These are phyloP conservation scores for Chrysanthemum lavandulifolium DNA, from an alignment of 129 eudicot genomes.

Conservation along the genomic window DNA sequence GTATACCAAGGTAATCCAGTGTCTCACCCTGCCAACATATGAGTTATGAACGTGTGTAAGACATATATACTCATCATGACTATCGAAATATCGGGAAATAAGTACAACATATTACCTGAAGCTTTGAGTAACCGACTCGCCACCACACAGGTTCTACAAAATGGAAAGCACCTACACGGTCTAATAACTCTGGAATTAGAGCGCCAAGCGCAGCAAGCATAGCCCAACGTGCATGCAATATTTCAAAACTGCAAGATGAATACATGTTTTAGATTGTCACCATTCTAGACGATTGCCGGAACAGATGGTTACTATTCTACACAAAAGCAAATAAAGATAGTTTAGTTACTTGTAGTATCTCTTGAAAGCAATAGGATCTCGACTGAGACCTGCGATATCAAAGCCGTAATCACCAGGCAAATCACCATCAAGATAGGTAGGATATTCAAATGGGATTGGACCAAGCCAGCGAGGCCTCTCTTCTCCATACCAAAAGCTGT, in stretches of 20 bases:
- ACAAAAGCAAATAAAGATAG: no score
- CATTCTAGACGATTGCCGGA: no score
- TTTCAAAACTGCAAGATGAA: slow-evolving; percentile 69
- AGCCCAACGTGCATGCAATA: slow-evolving; percentile 98
- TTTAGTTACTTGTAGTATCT: no score
- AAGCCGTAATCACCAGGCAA: no score
- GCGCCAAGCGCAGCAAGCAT: slow-evolving; percentile 98
- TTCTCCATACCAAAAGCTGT: no score
- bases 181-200: slow-evolving; percentile 74
- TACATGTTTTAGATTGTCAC: neutral
- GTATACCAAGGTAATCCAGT: slow-evolving; percentile 95
- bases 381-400: no score
- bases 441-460: no score
- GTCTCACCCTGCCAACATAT: slow-evolving; percentile 69
- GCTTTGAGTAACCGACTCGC: slow-evolving; percentile 98
- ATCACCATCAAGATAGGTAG: no score
- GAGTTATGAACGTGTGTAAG: neutral
- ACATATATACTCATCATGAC: neutral
- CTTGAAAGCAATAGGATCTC: no score
- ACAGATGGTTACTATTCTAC: no score
- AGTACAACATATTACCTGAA: slow-evolving; percentile 25
- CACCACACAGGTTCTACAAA: slow-evolving; percentile 99
- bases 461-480: no score
- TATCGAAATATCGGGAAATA: neutral
- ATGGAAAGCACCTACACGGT: slow-evolving; percentile 75